Evolutionary conservation across 495 filamentous ascomycete species (phyloP).

Genomic region (Hypomontagnella submonticulosa): DNA sequence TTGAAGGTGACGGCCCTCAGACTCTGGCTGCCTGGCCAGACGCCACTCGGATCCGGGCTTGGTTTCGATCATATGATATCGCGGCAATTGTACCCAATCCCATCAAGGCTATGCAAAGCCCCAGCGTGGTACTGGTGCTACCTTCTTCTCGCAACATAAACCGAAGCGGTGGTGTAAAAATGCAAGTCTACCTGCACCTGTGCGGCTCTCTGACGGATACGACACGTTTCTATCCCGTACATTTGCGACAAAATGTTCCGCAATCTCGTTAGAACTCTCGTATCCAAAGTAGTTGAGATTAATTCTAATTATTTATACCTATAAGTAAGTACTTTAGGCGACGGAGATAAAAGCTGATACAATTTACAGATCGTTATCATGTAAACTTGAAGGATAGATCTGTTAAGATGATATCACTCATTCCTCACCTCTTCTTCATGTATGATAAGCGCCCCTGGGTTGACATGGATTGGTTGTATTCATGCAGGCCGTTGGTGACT

Average conservation of each 20-base stretch:
- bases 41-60: slow-evolving; percentile 13
- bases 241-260: background rate
- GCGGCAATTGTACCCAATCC: slow-evolving; percentile 4
- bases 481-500: slow-evolving; percentile 28
- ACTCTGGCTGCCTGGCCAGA: slow-evolving; percentile 9
- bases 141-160: slow-evolving; percentile 10
- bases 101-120: slow-evolving; percentile 4
- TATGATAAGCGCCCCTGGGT: slow-evolving; percentile 17
- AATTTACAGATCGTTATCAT: background rate
- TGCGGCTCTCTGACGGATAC: slow-evolving; percentile 14
- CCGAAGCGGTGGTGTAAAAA: background rate
- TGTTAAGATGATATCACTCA: slow-evolving; percentile 3
- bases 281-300: background rate
- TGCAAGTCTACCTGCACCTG: background rate
- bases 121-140: slow-evolving; percentile 1
- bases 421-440: slow-evolving; percentile 16
- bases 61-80: slow-evolving; percentile 20
- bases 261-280: background rate
- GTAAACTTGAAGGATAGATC: slow-evolving; percentile 9
- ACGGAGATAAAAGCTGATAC: slow-evolving; percentile 1
- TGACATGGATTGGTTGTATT: slow-evolving; percentile 16
- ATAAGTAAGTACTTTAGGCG: background rate
- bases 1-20: slow-evolving; percentile 1
- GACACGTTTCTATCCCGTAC: background rate
- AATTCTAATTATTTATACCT: background rate